Conservation (phyloP, 768 basidiomycete species). For the Naganishia randhawae region DNA sequence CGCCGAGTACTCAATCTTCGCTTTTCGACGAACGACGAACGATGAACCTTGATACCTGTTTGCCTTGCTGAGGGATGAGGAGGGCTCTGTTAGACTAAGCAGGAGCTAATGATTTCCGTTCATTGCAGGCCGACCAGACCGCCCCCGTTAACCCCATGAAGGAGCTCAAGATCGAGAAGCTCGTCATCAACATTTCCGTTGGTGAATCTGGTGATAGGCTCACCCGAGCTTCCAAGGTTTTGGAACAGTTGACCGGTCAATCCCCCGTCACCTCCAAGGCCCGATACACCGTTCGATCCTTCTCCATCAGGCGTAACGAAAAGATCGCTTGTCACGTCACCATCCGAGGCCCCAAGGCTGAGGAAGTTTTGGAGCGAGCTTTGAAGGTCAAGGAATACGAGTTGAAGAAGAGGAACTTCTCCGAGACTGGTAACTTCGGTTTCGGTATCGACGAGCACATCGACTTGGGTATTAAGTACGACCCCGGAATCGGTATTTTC, state of each 20-base stretch:
- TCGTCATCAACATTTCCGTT: slow-evolving; percentile 99
- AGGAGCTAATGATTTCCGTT: neutral
- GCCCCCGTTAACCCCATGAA: slow-evolving; percentile 74
- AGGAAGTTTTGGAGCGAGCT: slow-evolving; percentile 98
- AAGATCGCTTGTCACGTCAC: slow-evolving; percentile 99
- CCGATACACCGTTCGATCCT: slow-evolving; percentile 97
- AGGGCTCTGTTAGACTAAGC: neutral
- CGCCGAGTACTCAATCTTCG: too few species aligned
- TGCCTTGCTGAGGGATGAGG: neutral
- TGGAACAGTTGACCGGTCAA: slow-evolving; percentile 99
- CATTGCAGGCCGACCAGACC: slow-evolving; percentile 51
- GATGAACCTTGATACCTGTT: neutral
- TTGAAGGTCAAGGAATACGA: slow-evolving; percentile 99
- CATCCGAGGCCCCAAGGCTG: slow-evolving; percentile 98
- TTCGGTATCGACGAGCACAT: slow-evolving; percentile 97
- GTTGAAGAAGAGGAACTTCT: slow-evolving; percentile 93
- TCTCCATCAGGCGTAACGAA: slow-evolving; percentile 99
- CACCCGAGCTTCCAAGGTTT: slow-evolving; percentile 97
- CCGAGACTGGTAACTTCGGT: slow-evolving; percentile 98
- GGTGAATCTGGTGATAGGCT: slow-evolving; percentile 99
- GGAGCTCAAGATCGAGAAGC: slow-evolving; percentile 95
- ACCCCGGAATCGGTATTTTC: slow-evolving; percentile 97
- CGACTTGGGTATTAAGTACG: slow-evolving; percentile 96
- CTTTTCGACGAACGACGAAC: neutral
- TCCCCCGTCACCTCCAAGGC: slow-evolving; percentile 99